Evolutionary conservation across 306 rosid species (phyloP), one percentile per base, ranked within the genome.

Genomic region (Prosopis cineraria): DNA sequence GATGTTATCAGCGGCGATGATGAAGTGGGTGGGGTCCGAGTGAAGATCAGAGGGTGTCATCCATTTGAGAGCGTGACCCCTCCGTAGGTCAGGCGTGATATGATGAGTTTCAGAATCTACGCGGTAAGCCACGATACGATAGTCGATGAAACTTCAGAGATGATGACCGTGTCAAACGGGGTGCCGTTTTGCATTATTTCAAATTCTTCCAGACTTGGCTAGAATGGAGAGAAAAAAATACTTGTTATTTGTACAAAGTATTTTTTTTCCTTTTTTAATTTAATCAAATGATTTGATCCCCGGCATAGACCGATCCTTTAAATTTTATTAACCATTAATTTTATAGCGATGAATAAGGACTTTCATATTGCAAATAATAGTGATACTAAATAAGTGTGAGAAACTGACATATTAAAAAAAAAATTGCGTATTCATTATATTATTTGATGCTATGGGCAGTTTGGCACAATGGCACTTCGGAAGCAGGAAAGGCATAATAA

Each of bases 1-100:
- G 82, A 91, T 67, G 37, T 93, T n/a, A 41, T 84, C 41, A 36
- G 79, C 48, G 73, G 63, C 8, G 3, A 0, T 33, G 81, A 79
- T 5, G 45, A 30, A 1, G 33, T 3, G 12, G 56, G 10, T 5
- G 56, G 24, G 8, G 5, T 84, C n/a, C 12, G 79, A 2, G 83
- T 91, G 19, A 70, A 53, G 0, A 82, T 93, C 6, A 86, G 93
- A 82, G 72, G 72, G 36, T 91, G 97, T 63, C 63, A 24, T 55
- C 70, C 1, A 1, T 90, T 79, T 68, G 93, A 93, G 74, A 87
- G 91, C 73, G 89, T 89, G 36, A 83, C 89, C n/a, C 92, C 91
- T 29, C 74, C 68, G 0, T 82, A 88, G 58, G 22, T 0, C 37
- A 3, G 44, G 37, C 14, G 52, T 4, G n/a, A 45, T 45, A 64